Evolutionary conservation across 2,329 filamentous ascomycete genomes (phyloP), one percentile per base, ranked within the genome.

Genomic region (Clonostachys byssicola): DNA sequence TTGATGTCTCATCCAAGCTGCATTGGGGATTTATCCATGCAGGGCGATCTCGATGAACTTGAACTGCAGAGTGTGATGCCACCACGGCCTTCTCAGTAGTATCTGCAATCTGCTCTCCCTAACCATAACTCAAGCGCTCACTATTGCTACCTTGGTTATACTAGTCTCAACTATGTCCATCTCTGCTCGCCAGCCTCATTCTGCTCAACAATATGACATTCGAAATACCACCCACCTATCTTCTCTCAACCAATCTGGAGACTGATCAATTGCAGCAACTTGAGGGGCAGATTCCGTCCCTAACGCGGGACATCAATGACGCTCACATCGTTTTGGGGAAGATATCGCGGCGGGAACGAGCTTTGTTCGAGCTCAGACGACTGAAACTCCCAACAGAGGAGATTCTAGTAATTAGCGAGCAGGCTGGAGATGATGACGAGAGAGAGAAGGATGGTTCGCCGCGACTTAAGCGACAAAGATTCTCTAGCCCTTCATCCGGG

Each of bases 291-390:
- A 78, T 95, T 10, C 71, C 77, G 5, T 76, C 74, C 1, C 61
- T 94, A 46, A 92, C 89, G 0, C 85, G 86, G 49, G 80, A 92
- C 61, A 72, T 86, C 45, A 72, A 74, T 13, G 86, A 92, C 63
- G 90, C 90, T 1, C 74, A 79, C 5, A 64, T 96, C 4, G 73
- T 96, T 3, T 62, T 97, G 33, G 90, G 88, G 3, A 89, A 84
- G 54, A 76, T 95, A 34, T 74, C 75, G 1, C 85, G 81, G 47
- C 84, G 80, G 53, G 78, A 82, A 56, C 78, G 92, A 16, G 89
- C 89, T 1, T 74, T 80, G 42, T 84, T 95, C 56, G 92, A 97
- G 65, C 70, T 97, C 51, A 77, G 89, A 46, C 77, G 80, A 7
- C 77, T 81, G 42, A 84, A 82, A 13, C 55, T 96, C 3, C 62